Evolutionary conservation across 192 early-diverging fungal genomes (phyloP).

Genomic region (Mortierella alpina): DNA sequence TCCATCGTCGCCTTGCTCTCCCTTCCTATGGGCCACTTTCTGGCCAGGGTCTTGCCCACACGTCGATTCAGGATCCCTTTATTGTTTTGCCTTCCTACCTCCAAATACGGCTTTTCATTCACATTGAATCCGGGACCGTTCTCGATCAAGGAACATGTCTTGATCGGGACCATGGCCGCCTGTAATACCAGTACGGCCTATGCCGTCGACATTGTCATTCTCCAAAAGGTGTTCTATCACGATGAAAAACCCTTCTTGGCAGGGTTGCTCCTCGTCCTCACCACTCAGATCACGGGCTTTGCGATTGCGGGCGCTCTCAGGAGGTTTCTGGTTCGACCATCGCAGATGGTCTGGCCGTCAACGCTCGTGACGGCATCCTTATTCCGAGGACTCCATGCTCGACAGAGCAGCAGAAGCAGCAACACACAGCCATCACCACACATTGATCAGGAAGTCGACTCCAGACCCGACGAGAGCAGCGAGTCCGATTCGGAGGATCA

Average conservation of each 20-base stretch:
- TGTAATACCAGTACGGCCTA: conserved; percentile 58
- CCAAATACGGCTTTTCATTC: conserved; percentile 49
- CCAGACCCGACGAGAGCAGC: no score
- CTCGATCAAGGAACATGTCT: conserved; percentile 70
- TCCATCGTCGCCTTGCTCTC: conserved; percentile 54
- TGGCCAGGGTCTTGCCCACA: conserved; percentile 53
- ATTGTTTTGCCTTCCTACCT: neutral
- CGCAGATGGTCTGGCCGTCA: conserved; percentile 87
- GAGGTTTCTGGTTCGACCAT: conserved; percentile 80
- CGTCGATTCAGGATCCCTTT: conserved; percentile 29
- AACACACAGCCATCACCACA: no score
- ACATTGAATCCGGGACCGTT: conserved; percentile 69
- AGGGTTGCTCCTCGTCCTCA: conserved; percentile 61
- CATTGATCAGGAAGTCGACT: no score
- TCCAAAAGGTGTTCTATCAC: conserved; percentile 61
- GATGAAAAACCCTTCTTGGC: conserved; percentile 59
- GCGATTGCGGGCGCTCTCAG: conserved; percentile 54
- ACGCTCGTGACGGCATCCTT: conserved; percentile 77
- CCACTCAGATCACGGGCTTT: conserved; percentile 59
- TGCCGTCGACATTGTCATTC: conserved; percentile 60
- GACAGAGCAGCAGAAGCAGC: no score
- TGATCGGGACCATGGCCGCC: conserved; percentile 66
- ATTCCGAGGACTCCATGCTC: conserved; percentile 76
- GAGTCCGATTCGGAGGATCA: neutral
- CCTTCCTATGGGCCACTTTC: conserved; percentile 55